Evolutionary conservation across 2,329 filamentous ascomycete genomes (phyloP), one percentile per base, ranked within the genome.

Genomic region (Epichloe glyceriae): DNA sequence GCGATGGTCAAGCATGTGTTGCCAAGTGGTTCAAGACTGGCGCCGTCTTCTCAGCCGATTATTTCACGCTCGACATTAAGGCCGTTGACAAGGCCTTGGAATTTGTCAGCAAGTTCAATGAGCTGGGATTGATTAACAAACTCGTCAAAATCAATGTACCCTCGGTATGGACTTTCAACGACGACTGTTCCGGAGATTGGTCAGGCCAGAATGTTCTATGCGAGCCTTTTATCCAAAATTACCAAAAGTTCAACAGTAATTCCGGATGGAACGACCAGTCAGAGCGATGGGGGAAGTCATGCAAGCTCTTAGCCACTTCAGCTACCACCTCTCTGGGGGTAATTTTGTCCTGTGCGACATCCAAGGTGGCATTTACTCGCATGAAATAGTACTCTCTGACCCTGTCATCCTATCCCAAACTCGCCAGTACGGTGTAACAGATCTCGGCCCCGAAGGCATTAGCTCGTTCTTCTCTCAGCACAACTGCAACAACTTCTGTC

Each of bases 211-310:
- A 55, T 20, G 0, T 2, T 4, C 60, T 72, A 1, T 39, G 53
- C 22, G 68, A 71, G 55, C 67, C 68, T 1, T 69, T 68, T 55
- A 70, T 71, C 47, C 51, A 64, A 15, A 67, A 69, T 54, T 71
- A 69, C 55, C 57, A 67, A 52, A 71, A 70, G 58, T 71, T 70
- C 60, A 72, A 71, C 57, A 72, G 67, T 62, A 71, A 71, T 54
- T 63, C 56, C 1, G 69, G 69, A 40, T 73, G 68, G 68, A 58
- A 22, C 38, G 57, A 67, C 51, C 54, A 58, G 6, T 53, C 53
- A 0, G 51, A 44, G n/a, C 39, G 45, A 3, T 70, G 68, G 67
- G 59, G 61, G 3, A 53, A 22, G 63, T 56, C 3, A 70, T 71
- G 67, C 69, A 72, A 54, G 67, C 67, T 1, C 58, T 70, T n/a